These are phyloP conservation scores for Goffeauzyma gilvescens DNA, from an alignment of 768 basidiomycete genomes.

Conservation along the genomic window DNA sequence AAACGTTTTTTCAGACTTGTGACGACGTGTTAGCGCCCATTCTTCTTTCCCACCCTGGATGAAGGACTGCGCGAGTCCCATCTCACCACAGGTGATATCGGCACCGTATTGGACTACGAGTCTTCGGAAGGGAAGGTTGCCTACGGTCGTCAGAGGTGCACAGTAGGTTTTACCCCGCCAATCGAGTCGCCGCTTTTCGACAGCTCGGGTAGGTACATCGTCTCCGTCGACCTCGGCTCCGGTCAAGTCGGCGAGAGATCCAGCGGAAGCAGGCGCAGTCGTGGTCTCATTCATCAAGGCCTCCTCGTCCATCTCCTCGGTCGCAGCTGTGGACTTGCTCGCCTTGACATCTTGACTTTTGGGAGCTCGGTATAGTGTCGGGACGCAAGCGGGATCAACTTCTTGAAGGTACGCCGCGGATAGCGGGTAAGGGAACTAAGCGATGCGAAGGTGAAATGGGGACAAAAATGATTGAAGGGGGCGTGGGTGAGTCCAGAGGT, in stretches of 20 bases:
- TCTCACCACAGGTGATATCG: slow-evolving; percentile 90
- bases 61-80: slow-evolving; percentile 87
- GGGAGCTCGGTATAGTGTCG: no score
- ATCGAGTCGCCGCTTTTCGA: slow-evolving; percentile 68
- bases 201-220: slow-evolving; percentile 50
- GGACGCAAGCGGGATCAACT: no score
- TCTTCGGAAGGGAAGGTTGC: slow-evolving; percentile 90
- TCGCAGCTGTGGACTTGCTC: no score
- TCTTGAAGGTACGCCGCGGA: background rate
- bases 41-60: slow-evolving; percentile 75
- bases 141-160: slow-evolving; percentile 80
- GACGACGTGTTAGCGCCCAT: slow-evolving; percentile 78
- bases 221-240: slow-evolving; percentile 37
- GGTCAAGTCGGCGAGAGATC: slow-evolving; percentile 28
- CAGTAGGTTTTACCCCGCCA: slow-evolving; percentile 75
- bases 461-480: background rate
- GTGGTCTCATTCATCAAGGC: slow-evolving; percentile 11
- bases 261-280: no score
- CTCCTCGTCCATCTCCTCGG: slow-evolving; percentile 15
- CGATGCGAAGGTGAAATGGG: background rate
- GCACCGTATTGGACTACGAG: slow-evolving; percentile 70
- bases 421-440: background rate
- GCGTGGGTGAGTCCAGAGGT: no score
- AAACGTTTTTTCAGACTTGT: slow-evolving; percentile 68
- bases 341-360: no score